Percentiles rank a stretch among this genome's conserved stretches.
These are phyloP conservation scores for Penicillium sclerotigenum DNA, from an alignment of 2,329 filamentous ascomycete genomes.

Conservation along the genomic window DNA sequence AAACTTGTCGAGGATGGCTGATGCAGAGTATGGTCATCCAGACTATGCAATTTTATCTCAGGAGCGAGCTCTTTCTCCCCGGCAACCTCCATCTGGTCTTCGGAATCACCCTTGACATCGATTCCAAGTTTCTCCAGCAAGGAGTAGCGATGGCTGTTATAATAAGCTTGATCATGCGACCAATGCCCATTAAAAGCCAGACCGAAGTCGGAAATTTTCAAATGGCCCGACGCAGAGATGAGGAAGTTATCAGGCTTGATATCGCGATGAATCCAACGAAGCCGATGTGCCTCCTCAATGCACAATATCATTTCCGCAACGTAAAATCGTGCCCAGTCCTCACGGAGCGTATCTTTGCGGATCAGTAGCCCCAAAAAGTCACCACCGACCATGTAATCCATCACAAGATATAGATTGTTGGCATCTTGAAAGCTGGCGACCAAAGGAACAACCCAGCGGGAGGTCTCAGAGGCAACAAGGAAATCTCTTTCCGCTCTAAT, in stretches of 20 bases:
- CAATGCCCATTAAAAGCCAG: slow-evolving; percentile 94
- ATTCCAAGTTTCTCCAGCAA: slow-evolving; percentile 75
- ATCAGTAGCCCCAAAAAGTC: slow-evolving; percentile 88
- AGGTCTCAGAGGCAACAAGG: slow-evolving; percentile 82
- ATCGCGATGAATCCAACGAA: slow-evolving; percentile 90
- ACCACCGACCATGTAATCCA: slow-evolving; percentile 97
- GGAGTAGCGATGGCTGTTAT: slow-evolving; percentile 75
- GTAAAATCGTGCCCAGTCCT: slow-evolving; percentile 78
- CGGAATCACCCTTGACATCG: slow-evolving; percentile 67
- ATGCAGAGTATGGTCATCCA: slow-evolving; percentile 34
- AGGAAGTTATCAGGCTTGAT: slow-evolving; percentile 98
- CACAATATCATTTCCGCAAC: slow-evolving; percentile 94
- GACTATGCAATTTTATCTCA: slow-evolving; percentile 19
- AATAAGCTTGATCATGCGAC: slow-evolving; percentile 86
- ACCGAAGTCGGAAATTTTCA: slow-evolving; percentile 96
- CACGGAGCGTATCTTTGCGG: slow-evolving; percentile 76
- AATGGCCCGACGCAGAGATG: slow-evolving; percentile 79
- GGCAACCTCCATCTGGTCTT: slow-evolving; percentile 61
- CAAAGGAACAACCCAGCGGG: slow-evolving; percentile 83
- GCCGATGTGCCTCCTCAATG: slow-evolving; percentile 83
- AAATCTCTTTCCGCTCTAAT: slow-evolving; percentile 89
- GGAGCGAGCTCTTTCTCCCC: slow-evolving; percentile 22
- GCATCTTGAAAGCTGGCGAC: slow-evolving; percentile 86
- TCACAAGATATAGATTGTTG: slow-evolving; percentile 82
- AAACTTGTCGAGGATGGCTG: slow-evolving; percentile 49